Evolutionary conservation across 2,329 filamentous ascomycete genomes (phyloP).

Genomic region (Sporothrix euskadiensis): DNA sequence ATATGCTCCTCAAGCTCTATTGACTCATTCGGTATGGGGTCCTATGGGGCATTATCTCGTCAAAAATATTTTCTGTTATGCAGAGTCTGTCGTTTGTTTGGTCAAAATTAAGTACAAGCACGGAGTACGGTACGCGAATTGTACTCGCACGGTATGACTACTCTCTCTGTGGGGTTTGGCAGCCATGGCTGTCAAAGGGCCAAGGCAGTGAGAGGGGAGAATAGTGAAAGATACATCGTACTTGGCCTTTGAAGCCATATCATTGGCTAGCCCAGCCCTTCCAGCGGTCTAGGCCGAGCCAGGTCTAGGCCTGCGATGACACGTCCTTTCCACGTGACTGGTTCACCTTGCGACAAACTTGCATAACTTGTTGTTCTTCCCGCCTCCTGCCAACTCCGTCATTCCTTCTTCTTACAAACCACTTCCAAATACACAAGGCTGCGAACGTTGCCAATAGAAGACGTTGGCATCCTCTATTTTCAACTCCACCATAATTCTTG

Average conservation of each 20-base stretch:
- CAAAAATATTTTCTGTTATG: conserved; percentile 15
- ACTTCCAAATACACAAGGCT: not conserved
- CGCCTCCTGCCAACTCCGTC: not conserved
- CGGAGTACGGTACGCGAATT: not conserved
- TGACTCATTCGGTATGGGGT: not conserved
- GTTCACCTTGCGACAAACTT: not conserved
- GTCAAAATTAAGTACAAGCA: not conserved
- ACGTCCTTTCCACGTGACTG: not conserved
- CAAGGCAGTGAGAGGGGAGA: not conserved
- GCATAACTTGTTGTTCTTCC: not conserved
- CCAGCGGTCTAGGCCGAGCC: not conserved
- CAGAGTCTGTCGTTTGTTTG: not conserved
- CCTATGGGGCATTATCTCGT: not conserved
- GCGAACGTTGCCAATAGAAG: not conserved
- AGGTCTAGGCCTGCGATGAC: not conserved
- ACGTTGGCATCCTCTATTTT: not conserved
- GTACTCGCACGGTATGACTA: not conserved
- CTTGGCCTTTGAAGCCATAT: not conserved
- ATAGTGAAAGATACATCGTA: not conserved
- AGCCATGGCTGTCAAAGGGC: not conserved
- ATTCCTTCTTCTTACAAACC: not conserved
- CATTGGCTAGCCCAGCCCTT: not conserved
- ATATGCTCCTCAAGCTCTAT: not conserved
- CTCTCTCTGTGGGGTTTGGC: not conserved
- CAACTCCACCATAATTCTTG: not conserved